Evolutionary conservation across 805 yeast genomes (phyloP).

Genomic region (Maudiozyma pseudohumilis): DNA sequence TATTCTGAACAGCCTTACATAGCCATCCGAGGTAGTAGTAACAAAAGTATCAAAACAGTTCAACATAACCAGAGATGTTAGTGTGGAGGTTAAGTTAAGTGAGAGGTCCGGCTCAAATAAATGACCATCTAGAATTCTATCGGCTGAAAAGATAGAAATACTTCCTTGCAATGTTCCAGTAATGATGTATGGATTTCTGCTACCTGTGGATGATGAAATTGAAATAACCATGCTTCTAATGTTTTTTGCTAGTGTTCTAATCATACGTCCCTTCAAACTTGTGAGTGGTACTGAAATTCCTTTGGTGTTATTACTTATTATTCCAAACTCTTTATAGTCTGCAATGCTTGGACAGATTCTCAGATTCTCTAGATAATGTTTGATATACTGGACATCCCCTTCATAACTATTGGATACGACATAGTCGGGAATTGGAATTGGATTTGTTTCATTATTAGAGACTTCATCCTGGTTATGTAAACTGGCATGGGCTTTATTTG

Average conservation of each 20-base stretch:
- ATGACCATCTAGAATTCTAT: slow-evolving; percentile 53
- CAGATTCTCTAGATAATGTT: slow-evolving; percentile 43
- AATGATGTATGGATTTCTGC: slow-evolving; percentile 51
- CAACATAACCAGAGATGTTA: slow-evolving; percentile 43
- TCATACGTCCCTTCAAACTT: slow-evolving; percentile 37
- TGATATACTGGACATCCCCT: slow-evolving; percentile 57
- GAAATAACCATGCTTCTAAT: slow-evolving; percentile 42
- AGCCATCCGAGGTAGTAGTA: slow-evolving; percentile 35
- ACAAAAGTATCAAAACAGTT: slow-evolving; percentile 49
- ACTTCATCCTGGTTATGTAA: background rate
- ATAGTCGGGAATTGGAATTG: slow-evolving; percentile 24
- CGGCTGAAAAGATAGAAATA: slow-evolving; percentile 70
- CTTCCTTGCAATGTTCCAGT: slow-evolving; percentile 72
- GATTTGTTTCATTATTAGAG: slow-evolving; percentile 1
- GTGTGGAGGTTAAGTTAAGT: slow-evolving; percentile 38
- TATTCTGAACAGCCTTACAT: slow-evolving; percentile 31
- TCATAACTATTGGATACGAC: slow-evolving; percentile 47
- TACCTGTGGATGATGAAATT: slow-evolving; percentile 42
- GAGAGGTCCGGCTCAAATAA: slow-evolving; percentile 40
- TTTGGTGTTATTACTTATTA: slow-evolving; percentile 3
- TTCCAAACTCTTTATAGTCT: slow-evolving; percentile 63
- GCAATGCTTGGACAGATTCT: slow-evolving; percentile 47
- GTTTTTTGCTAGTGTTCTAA: slow-evolving; percentile 58
- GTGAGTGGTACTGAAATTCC: slow-evolving; percentile 12
- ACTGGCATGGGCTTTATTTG: slow-evolving; percentile 9